These are phyloP conservation scores for Aspergillus sp. DNA, from an alignment of 2,329 filamentous ascomycete species.

Conservation along the genomic window DNA sequence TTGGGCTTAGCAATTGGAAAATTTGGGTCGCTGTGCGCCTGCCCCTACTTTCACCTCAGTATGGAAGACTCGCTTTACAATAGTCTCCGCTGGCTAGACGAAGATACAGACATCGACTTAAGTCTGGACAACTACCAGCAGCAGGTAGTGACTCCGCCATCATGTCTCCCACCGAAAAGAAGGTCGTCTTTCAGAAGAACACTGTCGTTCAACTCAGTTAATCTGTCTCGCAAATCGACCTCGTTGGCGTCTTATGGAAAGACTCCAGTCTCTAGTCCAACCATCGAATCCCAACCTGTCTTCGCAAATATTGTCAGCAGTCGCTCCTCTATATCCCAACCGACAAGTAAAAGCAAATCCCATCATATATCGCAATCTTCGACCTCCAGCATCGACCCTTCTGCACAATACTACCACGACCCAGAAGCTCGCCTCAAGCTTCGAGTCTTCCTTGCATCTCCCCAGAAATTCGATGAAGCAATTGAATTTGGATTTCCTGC, in stretches of 20 bases:
- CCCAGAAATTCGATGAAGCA: conserved; percentile 93
- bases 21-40: conserved; percentile 14
- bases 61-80: conserved; percentile 62
- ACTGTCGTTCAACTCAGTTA: conserved; percentile 68
- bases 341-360: conserved; percentile 52
- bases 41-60: conserved; percentile 27
- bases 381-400: conserved; percentile 62
- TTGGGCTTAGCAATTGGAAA: background rate
- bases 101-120: conserved; percentile 70
- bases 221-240: conserved; percentile 53
- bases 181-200: conserved; percentile 68
- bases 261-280: conserved; percentile 43
- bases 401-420: conserved; percentile 83
- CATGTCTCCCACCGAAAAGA: conserved; percentile 27
- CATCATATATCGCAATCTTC: conserved; percentile 54
- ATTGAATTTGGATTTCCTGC: conserved; percentile 87
- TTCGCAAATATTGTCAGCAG: conserved; percentile 25
- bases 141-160: conserved; percentile 55
- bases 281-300: conserved; percentile 34
- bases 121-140: conserved; percentile 70
- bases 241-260: conserved; percentile 43
- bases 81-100: conserved; percentile 72
- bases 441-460: conserved; percentile 79
- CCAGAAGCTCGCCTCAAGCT: conserved; percentile 85
- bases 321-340: conserved; percentile 38